Conservation (phyloP, 805 yeast genomes). For the Kuraishia molischiana region DNA sequence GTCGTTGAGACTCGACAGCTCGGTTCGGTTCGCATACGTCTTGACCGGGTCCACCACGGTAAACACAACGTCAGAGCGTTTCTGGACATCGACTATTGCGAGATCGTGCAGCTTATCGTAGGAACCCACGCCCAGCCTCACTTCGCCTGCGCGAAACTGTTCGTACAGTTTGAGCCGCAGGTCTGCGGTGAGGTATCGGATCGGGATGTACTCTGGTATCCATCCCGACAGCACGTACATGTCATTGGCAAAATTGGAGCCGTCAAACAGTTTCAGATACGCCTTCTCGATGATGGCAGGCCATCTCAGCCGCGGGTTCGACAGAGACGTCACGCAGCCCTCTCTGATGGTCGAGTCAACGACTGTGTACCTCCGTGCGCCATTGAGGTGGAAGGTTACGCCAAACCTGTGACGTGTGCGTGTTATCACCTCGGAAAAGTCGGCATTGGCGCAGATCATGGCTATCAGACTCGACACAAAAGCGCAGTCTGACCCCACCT, state of each 20-base stretch:
- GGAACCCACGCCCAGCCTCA: slow-evolving; percentile 63
- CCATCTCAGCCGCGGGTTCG: slow-evolving; percentile 33
- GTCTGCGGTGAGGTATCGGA: slow-evolving; percentile 19
- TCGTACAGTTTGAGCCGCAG: slow-evolving; percentile 21
- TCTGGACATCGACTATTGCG: slow-evolving; percentile 7
- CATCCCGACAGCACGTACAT: slow-evolving; percentile 59
- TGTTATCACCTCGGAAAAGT: slow-evolving; percentile 15
- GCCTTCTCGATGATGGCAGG: slow-evolving; percentile 78
- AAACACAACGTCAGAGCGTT: slow-evolving; percentile 1
- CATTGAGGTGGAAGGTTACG: slow-evolving; percentile 32
- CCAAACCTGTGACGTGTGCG: slow-evolving; percentile 15
- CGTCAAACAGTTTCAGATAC: slow-evolving; percentile 48
- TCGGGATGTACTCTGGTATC: slow-evolving; percentile 51
- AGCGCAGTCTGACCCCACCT: slow-evolving; percentile 40
- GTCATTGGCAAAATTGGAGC: slow-evolving; percentile 72
- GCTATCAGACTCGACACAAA: slow-evolving; percentile 62
- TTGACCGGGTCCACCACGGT: neutral
- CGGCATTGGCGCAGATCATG: slow-evolving; percentile 19
- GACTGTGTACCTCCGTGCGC: slow-evolving; percentile 34
- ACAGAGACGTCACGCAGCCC: slow-evolving; percentile 28
- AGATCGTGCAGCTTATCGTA: slow-evolving; percentile 27
- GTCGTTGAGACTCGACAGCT: slow-evolving; percentile 20
- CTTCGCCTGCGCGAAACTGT: slow-evolving; percentile 21
- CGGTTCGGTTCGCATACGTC: slow-evolving; percentile 4
- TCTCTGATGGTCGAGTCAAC: slow-evolving; percentile 25